Base-by-base conservation (phyloP, 2,329 filamentous ascomycete species). In the Myotisia sp. region DNA sequence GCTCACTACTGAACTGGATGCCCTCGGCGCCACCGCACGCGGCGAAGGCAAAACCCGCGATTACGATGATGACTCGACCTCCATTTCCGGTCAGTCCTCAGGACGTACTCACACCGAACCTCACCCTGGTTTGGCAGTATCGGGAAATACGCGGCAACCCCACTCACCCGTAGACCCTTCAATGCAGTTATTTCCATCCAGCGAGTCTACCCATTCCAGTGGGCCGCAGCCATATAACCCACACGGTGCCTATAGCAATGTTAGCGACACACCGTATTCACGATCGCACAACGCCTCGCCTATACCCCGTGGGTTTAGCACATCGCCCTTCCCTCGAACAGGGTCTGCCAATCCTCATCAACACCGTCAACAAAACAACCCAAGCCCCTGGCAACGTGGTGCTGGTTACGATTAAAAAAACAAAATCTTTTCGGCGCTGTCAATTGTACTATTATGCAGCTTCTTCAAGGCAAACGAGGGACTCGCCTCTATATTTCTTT, bases 1-100 rank as follows among this genome's bases (percentile, higher is more conserved):
- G 50, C 65, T 93, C 35, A 72, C 79, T 3, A 92, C 85, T 5
- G 86, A 94, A 59, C 70, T 94, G 33, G 85, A 94, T 55, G 86
- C 86, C 6, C 65, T 94, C 37, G 86, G 82, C 44, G 82, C 81
- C 10, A 92, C 85, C 4, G 86, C 86, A 21, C 78, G 86, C 51
- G 85, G 85, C 38, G 85, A 92, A 53, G 51, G 58, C 41, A 81
- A 82, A 58, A 63, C 74, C 18, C 74, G 76, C 43, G 69, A 82
- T 35, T 76, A 85, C 38, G 79, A 84, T 38, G 80, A 85, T 38
- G 73, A 73, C 29, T 72, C 18, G 6, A 26, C 76, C 29, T 78
- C 74, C 18, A 72, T 75, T 55, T 75, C 73, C 3, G 73, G 71
- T 13, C 68, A 65, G 23, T 71, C 74, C 6, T 44, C 63, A 40